phyloP scores from a whole-genome alignment of 345 rosid genomes.

The Physaria fendleri region DNA sequence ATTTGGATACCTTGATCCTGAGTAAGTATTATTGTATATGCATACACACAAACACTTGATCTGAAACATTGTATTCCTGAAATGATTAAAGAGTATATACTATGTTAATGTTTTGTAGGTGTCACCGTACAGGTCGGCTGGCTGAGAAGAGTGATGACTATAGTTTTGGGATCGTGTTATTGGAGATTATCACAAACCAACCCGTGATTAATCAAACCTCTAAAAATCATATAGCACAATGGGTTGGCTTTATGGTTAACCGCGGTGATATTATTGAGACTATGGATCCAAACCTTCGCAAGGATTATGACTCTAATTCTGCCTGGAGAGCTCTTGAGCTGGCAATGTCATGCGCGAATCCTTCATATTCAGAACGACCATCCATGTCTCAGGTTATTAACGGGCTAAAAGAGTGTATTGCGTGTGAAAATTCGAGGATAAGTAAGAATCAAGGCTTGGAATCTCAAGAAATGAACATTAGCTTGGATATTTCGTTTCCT shows the following conservation, averaged over 20 bases:
- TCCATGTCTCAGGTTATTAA: background rate
- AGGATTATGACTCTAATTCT: background rate
- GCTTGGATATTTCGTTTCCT: background rate
- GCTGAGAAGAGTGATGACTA: constrained; percentile 5
- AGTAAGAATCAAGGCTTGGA: background rate
- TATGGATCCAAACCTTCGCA: background rate
- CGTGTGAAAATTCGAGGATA: background rate
- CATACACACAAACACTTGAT: too few species aligned
- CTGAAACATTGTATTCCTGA: too few species aligned
- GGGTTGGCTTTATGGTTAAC: background rate
- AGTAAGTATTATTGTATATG: too few species aligned
- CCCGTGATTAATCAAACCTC: background rate
- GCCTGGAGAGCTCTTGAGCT: constrained; percentile 10
- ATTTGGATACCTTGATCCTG: too few species aligned
- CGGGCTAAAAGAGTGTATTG: background rate
- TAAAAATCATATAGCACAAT: background rate
- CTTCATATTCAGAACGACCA: background rate
- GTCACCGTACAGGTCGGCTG: background rate
- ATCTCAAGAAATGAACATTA: background rate
- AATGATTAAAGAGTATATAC: too few species aligned
- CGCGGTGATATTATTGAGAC: background rate
- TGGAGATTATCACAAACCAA: constrained; percentile 12
- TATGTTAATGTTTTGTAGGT: too few species aligned
- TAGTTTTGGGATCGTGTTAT: constrained; percentile 1
- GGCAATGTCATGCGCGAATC: constrained; percentile 3